Base-by-base conservation (phyloP, 2,329 filamentous ascomycete species). In the Alternaria infectoria region DNA sequence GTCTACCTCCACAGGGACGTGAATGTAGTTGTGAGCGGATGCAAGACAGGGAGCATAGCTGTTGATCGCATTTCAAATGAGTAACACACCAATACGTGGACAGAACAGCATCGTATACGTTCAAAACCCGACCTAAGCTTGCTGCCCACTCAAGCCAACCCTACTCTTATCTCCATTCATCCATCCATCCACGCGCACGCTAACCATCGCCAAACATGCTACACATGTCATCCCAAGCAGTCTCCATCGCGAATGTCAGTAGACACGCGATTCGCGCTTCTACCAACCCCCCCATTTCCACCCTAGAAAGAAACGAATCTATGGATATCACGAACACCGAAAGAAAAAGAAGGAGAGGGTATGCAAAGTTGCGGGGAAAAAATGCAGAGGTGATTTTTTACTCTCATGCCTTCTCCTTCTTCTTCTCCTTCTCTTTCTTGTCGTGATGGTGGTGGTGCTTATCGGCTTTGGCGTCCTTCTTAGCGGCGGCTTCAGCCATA, bases 401-500 rank as follows among this genome's bases (percentile, higher is more conserved):
- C 17, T 51, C 64, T 66, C 64, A 72, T 54, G 65, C 67, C 69
- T 69, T 71, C 40, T 69, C 69, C 57, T 74, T 72, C 57, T 74
- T 70, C 69, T 69, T 70, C 50, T 71, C 67, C 69, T 77, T 74
- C 23, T 74, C 68, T 68, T 73, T 72, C 65, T 79, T 74, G 57
- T 79, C 73, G 59, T 78, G 74, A 62, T 85, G 81, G 65, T 86
- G 83, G 78, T 93, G 91, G 79, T 93, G 90, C 76, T 90, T 87
- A 76, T 95, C 91, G 79, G 93, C 90, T 75, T 90, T 87, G 76
- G 88, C 86, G 69, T 96, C 93, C 82, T 97, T 97, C 87, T 98
- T 98, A 57, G 93, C 91, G 61, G 94, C 93, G 5, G 95, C 95
- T 79, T 99, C 96, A 54, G 96, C 94, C 81, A 99, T 97, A 59